Evolutionary conservation across 257 asterid species (phyloP).

Genomic region (Euphrasia confusa): DNA sequence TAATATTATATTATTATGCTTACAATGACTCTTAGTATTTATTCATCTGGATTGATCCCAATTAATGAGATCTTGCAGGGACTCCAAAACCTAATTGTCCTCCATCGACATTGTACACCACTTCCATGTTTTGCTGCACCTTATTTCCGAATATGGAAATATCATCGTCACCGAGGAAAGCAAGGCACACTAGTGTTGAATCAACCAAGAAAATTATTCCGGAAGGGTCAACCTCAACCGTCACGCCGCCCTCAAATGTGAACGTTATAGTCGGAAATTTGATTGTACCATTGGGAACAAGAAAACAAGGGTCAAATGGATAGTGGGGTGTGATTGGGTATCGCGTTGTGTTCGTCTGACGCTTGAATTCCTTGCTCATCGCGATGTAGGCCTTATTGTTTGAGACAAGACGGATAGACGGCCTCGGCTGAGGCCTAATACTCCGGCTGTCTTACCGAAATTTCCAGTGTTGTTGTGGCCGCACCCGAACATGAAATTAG

Average conservation of each 20-base stretch:
- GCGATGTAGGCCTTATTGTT: conserved; percentile 26
- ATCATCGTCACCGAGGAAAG: conserved; percentile 30
- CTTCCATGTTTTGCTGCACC: conserved; percentile 49
- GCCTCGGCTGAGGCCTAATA: conserved; percentile 62
- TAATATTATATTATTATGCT: too few relatives aligned
- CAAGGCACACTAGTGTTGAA: conserved; percentile 33
- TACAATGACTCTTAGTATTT: too few relatives aligned
- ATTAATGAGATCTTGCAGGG: too few relatives aligned
- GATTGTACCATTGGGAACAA: too few relatives aligned
- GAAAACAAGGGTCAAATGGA: neutral
- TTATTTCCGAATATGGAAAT: neutral
- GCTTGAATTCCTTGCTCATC: conserved; percentile 33
- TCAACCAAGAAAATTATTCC: conserved; percentile 26
- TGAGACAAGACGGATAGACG: conserved; percentile 57
- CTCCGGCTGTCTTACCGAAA: conserved; percentile 47
- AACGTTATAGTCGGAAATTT: neutral
- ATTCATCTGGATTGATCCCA: too few relatives aligned
- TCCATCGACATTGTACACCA: conserved; percentile 54
- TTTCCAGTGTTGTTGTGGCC: too few relatives aligned
- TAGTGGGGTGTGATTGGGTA: conserved; percentile 41
- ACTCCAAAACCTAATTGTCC: conserved; percentile 42
- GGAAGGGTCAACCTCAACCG: conserved; percentile 26
- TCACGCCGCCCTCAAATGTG: conserved; percentile 37
- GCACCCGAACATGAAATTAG: neutral
- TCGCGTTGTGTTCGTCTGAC: conserved; percentile 35